Conservation (phyloP, 179 eudicot genomes). For the Beta corolliflora region DNA sequence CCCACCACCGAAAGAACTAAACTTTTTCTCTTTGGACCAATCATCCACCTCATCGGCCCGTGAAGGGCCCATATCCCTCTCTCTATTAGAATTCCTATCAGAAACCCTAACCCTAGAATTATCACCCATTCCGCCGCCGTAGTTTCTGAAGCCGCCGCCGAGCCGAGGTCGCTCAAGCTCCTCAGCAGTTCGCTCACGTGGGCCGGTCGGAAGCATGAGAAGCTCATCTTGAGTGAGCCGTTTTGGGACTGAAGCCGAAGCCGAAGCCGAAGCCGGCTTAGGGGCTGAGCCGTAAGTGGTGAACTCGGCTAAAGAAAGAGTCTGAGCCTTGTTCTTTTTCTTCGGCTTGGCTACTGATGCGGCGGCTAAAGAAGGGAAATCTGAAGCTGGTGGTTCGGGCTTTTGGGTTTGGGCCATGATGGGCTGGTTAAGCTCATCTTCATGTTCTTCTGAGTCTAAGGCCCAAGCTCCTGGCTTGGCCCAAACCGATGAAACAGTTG, state of each 20-base stretch:
- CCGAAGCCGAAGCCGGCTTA: slow-evolving; percentile 1
- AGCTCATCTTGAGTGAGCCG: slow-evolving; percentile 50
- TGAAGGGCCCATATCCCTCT: slow-evolving; percentile 47
- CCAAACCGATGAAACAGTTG: slow-evolving; percentile 75
- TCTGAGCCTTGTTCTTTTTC: slow-evolving; percentile 77
- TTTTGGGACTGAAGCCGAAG: slow-evolving; percentile 11
- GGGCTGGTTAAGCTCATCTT: slow-evolving; percentile 50
- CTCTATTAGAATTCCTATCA: slow-evolving; percentile 39
- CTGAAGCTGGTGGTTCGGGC: slow-evolving; percentile 40
- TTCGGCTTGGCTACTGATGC: slow-evolving; percentile 60
- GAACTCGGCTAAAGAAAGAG: slow-evolving; percentile 59
- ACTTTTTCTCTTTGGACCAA: slow-evolving; percentile 72
- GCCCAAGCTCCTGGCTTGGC: slow-evolving; percentile 93
- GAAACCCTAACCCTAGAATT: slow-evolving; percentile 50
- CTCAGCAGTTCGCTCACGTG: slow-evolving; percentile 79
- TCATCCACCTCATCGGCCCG: slow-evolving; percentile 90
- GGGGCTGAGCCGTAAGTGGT: slow-evolving; percentile 20
- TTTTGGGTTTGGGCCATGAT: slow-evolving; percentile 20
- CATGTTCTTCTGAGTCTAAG: slow-evolving; percentile 81
- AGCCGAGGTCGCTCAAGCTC: slow-evolving; percentile 63
- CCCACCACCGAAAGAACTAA: slow-evolving; percentile 7
- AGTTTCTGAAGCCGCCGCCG: slow-evolving; percentile 62
- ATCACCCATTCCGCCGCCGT: slow-evolving; percentile 31
- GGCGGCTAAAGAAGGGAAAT: slow-evolving; percentile 66
- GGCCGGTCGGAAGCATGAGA: slow-evolving; percentile 74